phyloP scores from a whole-genome alignment of 768 basidiomycete genomes.

The Gelatoporia subvermispora region DNA sequence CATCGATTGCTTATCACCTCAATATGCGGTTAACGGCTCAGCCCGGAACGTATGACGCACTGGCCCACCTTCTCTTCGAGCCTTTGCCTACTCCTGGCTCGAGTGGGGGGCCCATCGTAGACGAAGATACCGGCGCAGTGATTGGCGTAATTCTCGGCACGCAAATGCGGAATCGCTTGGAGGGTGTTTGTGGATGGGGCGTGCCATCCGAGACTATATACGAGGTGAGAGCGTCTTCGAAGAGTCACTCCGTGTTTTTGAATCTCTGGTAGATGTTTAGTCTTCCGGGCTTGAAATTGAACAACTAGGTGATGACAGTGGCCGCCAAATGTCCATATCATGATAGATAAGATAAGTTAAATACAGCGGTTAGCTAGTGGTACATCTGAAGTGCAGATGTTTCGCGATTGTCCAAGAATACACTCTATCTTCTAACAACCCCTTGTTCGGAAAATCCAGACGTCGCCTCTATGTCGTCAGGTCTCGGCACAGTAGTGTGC shows the following conservation, averaged over 20 bases:
- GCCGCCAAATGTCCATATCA: background rate
- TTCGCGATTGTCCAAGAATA: too few species aligned
- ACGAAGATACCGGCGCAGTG: conserved; percentile 55
- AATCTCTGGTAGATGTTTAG: conserved; percentile 43
- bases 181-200: conserved; percentile 57
- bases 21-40: conserved; percentile 18
- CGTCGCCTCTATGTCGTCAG: too few species aligned
- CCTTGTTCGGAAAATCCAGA: too few species aligned
- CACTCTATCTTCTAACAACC: too few species aligned
- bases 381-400: too few species aligned
- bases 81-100: conserved; percentile 58
- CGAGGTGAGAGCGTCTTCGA: conserved; percentile 38
- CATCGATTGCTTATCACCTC: background rate
- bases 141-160: conserved; percentile 61
- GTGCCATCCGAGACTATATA: conserved; percentile 58
- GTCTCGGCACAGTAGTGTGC: too few species aligned
- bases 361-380: too few species aligned
- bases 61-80: conserved; percentile 51
- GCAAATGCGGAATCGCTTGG: conserved; percentile 49
- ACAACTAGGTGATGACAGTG: conserved; percentile 7
- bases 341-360: background rate
- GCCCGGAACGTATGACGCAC: conserved; percentile 67
- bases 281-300: conserved; percentile 39
- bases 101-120: conserved; percentile 66
- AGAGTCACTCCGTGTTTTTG: background rate